These are phyloP conservation scores for Gaeumannomyces tritici DNA, from an alignment of 2,329 filamentous ascomycete species.

Conservation along the genomic window DNA sequence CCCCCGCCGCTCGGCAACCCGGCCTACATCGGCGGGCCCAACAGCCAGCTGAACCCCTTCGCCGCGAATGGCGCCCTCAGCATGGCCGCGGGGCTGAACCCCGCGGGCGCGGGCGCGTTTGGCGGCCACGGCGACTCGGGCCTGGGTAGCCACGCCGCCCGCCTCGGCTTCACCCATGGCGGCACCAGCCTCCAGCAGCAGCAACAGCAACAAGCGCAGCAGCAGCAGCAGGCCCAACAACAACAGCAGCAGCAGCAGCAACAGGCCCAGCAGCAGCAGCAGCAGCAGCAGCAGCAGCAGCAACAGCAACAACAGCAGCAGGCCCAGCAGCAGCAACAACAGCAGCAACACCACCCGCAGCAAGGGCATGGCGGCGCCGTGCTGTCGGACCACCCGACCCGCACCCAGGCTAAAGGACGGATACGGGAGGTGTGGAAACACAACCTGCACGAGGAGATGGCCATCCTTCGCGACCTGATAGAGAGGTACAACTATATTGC, in stretches of 20 bases:
- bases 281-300: conserved; percentile 51
- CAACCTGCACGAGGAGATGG: conserved; percentile 88
- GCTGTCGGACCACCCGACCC: conserved; percentile 42
- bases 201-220: conserved; percentile 46
- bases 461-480: conserved; percentile 68
- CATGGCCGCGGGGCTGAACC: conserved; percentile 45
- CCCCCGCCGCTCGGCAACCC: conserved; percentile 54
- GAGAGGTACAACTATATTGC: conserved; percentile 93
- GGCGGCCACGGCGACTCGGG: conserved; percentile 57
- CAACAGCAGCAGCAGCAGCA: conserved; percentile 46
- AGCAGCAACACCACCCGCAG: conserved; percentile 33
- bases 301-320: conserved; percentile 19
- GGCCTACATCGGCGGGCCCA: conserved; percentile 56
- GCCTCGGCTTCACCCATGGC: conserved; percentile 77
- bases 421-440: conserved; percentile 96
- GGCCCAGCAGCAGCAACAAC: conserved; percentile 42
- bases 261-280: conserved; percentile 33
- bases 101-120: conserved; percentile 34
- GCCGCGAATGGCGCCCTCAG: conserved; percentile 45
- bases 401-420: conserved; percentile 56
- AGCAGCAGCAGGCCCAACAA: conserved; percentile 53
- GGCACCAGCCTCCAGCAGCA: conserved; percentile 42
- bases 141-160: conserved; percentile 75
- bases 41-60: conserved; percentile 60
- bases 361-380: conserved; percentile 18